phyloP scores from a whole-genome alignment of 2,329 filamentous ascomycete species.

The Colletotrichum magnum region DNA sequence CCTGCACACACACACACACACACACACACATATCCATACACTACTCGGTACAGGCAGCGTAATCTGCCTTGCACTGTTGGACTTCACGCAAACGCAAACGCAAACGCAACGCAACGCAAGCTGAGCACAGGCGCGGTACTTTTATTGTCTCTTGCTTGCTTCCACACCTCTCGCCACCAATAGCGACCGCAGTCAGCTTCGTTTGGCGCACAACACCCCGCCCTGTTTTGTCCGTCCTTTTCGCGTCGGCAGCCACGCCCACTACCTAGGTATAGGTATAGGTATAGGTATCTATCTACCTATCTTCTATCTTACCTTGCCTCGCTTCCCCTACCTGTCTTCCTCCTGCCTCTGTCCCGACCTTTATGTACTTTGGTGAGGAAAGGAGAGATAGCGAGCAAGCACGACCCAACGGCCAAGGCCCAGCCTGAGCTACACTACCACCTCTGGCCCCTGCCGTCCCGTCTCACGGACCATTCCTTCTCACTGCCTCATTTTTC shows the following conservation, averaged over 20 bases:
- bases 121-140: constrained; percentile 21
- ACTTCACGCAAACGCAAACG: not conserved
- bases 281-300: too few relatives aligned
- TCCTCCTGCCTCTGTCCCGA: too few relatives aligned
- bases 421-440: constrained; percentile 7
- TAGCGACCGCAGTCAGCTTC: constrained; percentile 29
- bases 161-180: constrained; percentile 20
- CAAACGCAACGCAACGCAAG: not conserved
- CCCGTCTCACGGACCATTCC: constrained; percentile 24
- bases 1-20: constrained; percentile 1
- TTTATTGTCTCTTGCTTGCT: constrained; percentile 1
- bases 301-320: too few relatives aligned
- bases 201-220: constrained; percentile 8
- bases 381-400: not conserved
- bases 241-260: not conserved
- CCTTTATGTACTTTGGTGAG: not conserved
- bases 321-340: not conserved
- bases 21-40: not conserved
- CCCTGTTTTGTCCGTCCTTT: constrained; percentile 18
- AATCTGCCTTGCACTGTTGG: constrained; percentile 18
- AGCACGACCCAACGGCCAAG: constrained; percentile 8
- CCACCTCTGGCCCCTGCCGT: constrained; percentile 31
- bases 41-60: not conserved
- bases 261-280: too few relatives aligned
- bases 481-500: constrained; percentile 11